Percentiles rank a stretch among this genome's conserved stretches.
Evolutionary conservation across 345 rosid species (phyloP).

Genomic region (Psidium guajava): DNA sequence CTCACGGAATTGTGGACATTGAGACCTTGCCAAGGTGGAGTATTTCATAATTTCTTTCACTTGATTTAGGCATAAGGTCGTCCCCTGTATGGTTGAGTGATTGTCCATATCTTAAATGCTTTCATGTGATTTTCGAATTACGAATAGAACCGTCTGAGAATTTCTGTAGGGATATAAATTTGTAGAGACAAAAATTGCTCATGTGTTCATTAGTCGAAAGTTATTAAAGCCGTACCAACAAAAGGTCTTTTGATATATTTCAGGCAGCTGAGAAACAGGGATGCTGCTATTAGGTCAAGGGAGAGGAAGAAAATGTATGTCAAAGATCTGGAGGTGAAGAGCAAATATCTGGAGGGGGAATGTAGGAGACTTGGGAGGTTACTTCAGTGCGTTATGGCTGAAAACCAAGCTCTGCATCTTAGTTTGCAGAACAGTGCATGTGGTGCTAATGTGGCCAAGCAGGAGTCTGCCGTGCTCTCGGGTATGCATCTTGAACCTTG

Average conservation of each 20-base stretch:
- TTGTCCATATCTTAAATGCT: not conserved
- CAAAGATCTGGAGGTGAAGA: slow-evolving; percentile 71
- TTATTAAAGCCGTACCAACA: not conserved
- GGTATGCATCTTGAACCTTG: slow-evolving; percentile 30
- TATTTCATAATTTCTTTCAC: not conserved
- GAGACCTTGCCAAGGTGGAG: not conserved
- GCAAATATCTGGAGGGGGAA: slow-evolving; percentile 70
- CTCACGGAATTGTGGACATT: not conserved
- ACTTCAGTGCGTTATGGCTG: slow-evolving; percentile 65
- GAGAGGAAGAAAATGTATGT: slow-evolving; percentile 81
- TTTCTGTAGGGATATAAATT: not conserved
- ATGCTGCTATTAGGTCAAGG: slow-evolving; percentile 77
- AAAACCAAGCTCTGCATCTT: slow-evolving; percentile 68
- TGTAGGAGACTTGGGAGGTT: slow-evolving; percentile 66
- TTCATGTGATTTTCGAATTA: not conserved
- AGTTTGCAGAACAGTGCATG: slow-evolving; percentile 39
- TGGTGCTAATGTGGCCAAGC: slow-evolving; percentile 66
- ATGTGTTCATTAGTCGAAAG: not conserved
- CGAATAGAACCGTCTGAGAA: not conserved
- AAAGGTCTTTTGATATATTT: not conserved
- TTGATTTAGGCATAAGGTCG: not conserved
- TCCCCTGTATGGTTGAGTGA: not conserved
- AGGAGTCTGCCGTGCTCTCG: slow-evolving; percentile 99
- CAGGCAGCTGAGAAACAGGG: slow-evolving; percentile 85
- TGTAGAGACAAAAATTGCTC: not conserved